These are phyloP conservation scores for Chamaenerion angustifolium DNA, from an alignment of 345 rosid genomes.

Conservation along the genomic window DNA sequence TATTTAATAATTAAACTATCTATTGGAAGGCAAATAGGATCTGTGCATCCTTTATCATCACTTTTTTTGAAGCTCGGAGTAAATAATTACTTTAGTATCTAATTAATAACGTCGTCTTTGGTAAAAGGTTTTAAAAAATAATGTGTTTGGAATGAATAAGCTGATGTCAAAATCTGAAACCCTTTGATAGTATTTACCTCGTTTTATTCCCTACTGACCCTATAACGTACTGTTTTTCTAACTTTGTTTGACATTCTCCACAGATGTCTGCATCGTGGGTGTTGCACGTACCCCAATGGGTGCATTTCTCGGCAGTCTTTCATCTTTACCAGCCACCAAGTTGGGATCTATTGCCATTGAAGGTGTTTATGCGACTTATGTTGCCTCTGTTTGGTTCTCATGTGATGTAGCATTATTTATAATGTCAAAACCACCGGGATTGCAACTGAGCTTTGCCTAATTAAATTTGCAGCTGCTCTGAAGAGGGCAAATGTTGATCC, in stretches of 20 bases:
- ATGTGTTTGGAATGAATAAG: no score
- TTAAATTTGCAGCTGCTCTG: constrained; percentile 57
- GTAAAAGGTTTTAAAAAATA: no score
- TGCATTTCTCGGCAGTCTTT: constrained; percentile 77
- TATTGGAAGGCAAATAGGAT: no score
- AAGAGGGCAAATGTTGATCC: constrained; percentile 84
- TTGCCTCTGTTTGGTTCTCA: neutral
- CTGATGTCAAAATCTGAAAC: no score
- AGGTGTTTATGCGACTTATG: constrained; percentile 24
- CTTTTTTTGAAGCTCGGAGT: no score
- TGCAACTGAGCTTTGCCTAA: constrained; percentile 4
- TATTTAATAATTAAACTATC: no score
- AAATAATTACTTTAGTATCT: no score
- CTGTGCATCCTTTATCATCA: no score
- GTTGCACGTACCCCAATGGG: constrained; percentile 98
- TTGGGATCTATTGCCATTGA: constrained; percentile 82
- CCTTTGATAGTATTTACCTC: no score
- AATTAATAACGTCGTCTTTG: no score
- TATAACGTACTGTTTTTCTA: neutral
- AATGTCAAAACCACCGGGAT: neutral
- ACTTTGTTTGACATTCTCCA: constrained; percentile 1
- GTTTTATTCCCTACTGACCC: no score
- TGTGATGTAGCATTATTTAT: neutral
- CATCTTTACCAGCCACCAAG: constrained; percentile 80
- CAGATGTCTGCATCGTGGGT: constrained; percentile 97